phyloP scores from a whole-genome alignment of 2,329 filamentous ascomycete species.

The Beauveria sp. region DNA sequence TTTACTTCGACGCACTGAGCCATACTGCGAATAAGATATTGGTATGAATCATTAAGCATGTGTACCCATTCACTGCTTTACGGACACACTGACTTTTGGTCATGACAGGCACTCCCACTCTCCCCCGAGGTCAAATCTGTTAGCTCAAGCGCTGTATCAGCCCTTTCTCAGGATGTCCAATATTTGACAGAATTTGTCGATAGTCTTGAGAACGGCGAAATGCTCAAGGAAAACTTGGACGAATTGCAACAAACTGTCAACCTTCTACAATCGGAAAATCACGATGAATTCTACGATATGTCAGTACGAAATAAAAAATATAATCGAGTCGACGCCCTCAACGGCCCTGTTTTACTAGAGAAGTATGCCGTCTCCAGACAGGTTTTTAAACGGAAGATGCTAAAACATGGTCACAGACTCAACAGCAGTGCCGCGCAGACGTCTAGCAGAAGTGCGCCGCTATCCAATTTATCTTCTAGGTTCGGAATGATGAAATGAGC shows the following conservation, averaged over 20 bases:
- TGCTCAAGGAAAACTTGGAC: conserved; percentile 80
- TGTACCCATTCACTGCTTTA: no score
- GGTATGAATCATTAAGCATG: conserved; percentile 36
- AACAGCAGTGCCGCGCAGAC: conserved; percentile 51
- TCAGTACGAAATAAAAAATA: conserved; percentile 88
- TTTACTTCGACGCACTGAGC: conserved; percentile 92
- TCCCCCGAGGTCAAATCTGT: conserved; percentile 75
- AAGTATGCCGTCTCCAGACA: conserved; percentile 52
- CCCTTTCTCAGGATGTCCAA: conserved; percentile 73
- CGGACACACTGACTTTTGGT: background rate
- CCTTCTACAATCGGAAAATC: conserved; percentile 78
- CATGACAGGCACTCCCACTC: conserved; percentile 61
- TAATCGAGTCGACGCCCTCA: conserved; percentile 82
- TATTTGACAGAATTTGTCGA: conserved; percentile 84
- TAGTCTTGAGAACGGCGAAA: conserved; percentile 73
- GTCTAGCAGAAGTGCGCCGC: conserved; percentile 52
- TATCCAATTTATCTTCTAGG: conserved; percentile 65
- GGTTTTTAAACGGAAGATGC: background rate
- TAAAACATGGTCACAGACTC: conserved; percentile 40
- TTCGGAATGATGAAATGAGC: conserved; percentile 56
- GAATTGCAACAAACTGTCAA: conserved; percentile 89
- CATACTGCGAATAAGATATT: conserved; percentile 84
- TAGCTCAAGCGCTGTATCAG: conserved; percentile 75
- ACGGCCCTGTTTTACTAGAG: conserved; percentile 82
- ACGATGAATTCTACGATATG: conserved; percentile 96